Percentiles rank a stretch among this genome's conserved stretches.
These are phyloP conservation scores for Gentiana dahurica DNA, from an alignment of 257 asterid genomes.

Conservation along the genomic window DNA sequence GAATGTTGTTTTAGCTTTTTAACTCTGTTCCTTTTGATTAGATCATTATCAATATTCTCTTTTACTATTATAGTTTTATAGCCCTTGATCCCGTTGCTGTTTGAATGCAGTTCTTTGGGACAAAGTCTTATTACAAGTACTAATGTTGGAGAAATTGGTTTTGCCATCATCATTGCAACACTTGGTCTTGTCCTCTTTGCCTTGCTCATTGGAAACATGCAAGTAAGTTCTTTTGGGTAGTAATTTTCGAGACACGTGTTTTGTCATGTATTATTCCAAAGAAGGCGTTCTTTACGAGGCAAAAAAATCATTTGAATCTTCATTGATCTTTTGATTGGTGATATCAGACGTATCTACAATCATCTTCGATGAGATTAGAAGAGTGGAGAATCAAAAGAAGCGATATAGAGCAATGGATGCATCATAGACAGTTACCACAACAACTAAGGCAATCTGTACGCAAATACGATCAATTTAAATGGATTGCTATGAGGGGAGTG, in stretches of 20 bases:
- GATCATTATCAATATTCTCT: neutral
- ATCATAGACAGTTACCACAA: conserved; percentile 85
- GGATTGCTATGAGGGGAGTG: conserved; percentile 93
- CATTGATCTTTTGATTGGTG: too few species aligned
- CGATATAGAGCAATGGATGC: conserved; percentile 98
- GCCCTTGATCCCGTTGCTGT: neutral
- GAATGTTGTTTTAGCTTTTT: conserved; percentile 1
- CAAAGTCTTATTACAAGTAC: conserved; percentile 79
- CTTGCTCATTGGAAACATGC: conserved; percentile 93
- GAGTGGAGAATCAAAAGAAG: conserved; percentile 91
- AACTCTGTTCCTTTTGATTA: too few species aligned
- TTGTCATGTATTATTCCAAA: too few species aligned
- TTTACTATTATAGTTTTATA: neutral
- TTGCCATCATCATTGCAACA: conserved; percentile 66
- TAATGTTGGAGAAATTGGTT: conserved; percentile 61
- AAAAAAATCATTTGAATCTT: too few species aligned
- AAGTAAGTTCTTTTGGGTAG: conserved; percentile 31
- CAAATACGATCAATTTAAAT: conserved; percentile 85
- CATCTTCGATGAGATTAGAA: conserved; percentile 82
- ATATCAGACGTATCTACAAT: conserved; percentile 83
- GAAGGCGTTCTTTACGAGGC: too few species aligned
- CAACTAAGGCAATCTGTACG: conserved; percentile 77
- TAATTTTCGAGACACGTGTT: too few species aligned
- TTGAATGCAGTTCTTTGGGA: conserved; percentile 68
- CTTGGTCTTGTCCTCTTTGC: conserved; percentile 88